These are phyloP conservation scores for Handroanthus guayacan DNA, from an alignment of 257 asterid genomes.

Conservation along the genomic window DNA sequence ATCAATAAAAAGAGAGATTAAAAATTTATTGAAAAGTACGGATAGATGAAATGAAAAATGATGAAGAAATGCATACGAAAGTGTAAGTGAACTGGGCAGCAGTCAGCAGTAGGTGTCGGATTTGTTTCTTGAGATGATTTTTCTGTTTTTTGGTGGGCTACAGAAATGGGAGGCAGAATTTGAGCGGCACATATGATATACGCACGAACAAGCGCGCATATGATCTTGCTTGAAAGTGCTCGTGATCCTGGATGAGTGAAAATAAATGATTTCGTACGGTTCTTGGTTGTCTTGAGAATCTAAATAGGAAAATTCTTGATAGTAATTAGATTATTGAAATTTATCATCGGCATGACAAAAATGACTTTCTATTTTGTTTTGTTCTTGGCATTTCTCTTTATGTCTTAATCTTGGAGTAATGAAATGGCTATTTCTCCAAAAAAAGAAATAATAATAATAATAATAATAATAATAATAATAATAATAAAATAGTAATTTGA, in stretches of 20 bases:
- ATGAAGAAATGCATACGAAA: constrained; percentile 24
- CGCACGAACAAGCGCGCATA: neutral
- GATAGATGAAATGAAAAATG: neutral
- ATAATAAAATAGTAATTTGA: no score
- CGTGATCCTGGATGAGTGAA: neutral
- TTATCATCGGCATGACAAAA: no score
- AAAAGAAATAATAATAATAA: no score
- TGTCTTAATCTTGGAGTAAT: no score
- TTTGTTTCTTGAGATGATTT: neutral
- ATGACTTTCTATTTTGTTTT: no score
- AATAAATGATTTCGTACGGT: neutral
- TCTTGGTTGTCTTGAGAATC: no score
- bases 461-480: no score
- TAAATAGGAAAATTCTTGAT: no score
- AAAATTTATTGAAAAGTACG: neutral
- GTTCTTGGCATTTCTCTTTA: no score
- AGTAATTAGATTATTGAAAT: no score
- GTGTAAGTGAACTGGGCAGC: neutral
- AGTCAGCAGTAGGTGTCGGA: constrained; percentile 23
- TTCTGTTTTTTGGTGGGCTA: constrained; percentile 25
- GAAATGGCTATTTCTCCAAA: no score
- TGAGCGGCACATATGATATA: neutral
- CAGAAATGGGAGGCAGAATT: neutral
- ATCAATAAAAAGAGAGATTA: neutral
- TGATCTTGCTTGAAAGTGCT: neutral